Conservation (phyloP, 2,329 filamentous ascomycete genomes). For the Colletotrichum eleusines region DNA sequence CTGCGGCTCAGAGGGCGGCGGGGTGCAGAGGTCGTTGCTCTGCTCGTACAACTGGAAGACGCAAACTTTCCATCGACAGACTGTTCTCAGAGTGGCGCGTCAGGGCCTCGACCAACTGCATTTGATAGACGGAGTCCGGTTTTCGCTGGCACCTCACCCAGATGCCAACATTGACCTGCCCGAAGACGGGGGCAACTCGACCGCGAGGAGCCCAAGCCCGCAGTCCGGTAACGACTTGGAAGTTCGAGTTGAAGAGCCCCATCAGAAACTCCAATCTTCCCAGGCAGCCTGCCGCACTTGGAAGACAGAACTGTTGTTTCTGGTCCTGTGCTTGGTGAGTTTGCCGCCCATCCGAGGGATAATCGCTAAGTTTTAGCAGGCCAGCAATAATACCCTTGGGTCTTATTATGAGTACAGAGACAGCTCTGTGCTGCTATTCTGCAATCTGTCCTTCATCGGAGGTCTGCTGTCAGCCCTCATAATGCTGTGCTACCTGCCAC, state of each 20-base stretch:
- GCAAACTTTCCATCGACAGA: conserved; percentile 55
- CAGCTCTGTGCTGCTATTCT: too few relatives aligned
- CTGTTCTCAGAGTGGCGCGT: conserved; percentile 54
- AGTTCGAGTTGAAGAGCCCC: not conserved
- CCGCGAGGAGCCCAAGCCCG: not conserved
- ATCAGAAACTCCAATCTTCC: not conserved
- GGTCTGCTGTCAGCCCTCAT: not conserved
- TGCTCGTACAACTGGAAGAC: conserved; percentile 60
- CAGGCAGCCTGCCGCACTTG: not conserved
- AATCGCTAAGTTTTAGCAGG: not conserved
- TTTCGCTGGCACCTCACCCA: not conserved
- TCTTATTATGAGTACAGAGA: too few relatives aligned
- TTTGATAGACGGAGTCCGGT: not conserved
- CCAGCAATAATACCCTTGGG: not conserved
- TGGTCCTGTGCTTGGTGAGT: conserved; percentile 1
- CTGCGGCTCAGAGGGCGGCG: conserved; percentile 59
- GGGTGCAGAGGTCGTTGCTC: conserved; percentile 58
- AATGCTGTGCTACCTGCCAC: not conserved
- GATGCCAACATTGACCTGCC: not conserved
- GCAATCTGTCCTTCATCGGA: not conserved
- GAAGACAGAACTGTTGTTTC: not conserved
- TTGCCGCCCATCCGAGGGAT: too few relatives aligned
- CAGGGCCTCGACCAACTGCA: not conserved
- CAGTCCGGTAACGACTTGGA: not conserved
- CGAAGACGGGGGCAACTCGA: not conserved